Conservation (phyloP, 2,329 filamentous ascomycete species). For the Botryotinia narcissicola region DNA sequence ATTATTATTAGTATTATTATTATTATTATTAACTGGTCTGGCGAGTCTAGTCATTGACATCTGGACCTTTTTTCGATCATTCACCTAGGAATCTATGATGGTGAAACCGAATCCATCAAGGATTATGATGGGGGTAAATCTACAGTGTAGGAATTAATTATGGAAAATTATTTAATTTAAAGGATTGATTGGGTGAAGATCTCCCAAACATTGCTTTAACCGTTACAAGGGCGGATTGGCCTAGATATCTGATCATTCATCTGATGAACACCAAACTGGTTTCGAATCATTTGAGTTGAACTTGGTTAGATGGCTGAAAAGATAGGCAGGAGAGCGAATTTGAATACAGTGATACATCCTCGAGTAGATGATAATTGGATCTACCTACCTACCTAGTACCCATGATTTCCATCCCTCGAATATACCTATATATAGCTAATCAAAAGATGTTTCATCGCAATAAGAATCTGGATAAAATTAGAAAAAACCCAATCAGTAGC, state of each 20-base stretch:
- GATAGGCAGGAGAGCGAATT: background rate
- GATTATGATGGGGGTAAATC: background rate
- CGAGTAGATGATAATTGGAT: background rate
- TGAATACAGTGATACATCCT: background rate
- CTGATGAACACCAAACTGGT: background rate
- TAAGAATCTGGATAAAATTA: background rate
- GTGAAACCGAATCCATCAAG: conserved; percentile 14
- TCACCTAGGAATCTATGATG: background rate
- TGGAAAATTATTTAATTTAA: background rate
- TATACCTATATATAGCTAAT: background rate
- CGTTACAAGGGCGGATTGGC: conserved; percentile 6
- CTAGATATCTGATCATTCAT: conserved; percentile 8
- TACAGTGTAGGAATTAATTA: conserved; percentile 2
- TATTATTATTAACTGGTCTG: background rate
- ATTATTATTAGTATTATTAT: background rate
- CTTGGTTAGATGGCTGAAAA: background rate
- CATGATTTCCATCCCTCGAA: background rate
- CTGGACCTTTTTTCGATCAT: conserved; percentile 11
- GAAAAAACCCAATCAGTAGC: background rate
- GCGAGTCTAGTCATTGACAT: conserved; percentile 1
- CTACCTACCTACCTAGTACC: background rate
- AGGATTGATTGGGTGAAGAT: conserved; percentile 10
- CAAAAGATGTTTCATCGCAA: conserved; percentile 2
- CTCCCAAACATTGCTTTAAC: background rate
- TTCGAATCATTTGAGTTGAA: background rate